Base-by-base conservation (phyloP, 306 rosid species). In the Begonia peltatifolia region DNA sequence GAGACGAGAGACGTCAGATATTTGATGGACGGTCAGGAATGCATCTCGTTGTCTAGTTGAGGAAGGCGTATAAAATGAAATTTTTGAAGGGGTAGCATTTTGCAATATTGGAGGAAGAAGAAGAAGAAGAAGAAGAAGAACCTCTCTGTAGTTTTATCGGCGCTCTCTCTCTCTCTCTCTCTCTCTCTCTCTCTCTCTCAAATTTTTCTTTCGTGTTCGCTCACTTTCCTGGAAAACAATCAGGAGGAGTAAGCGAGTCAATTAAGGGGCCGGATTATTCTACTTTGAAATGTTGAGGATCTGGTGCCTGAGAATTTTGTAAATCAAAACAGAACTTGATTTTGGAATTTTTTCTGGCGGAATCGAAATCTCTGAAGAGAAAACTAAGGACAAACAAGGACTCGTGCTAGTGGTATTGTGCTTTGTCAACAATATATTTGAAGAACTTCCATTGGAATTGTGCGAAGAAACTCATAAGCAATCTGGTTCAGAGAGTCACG, bases 141-240 rank as follows among this genome's bases (percentile, higher is more conserved):
- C n/a, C 36, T 6, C 36, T 30, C 36, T 30, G 36, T 30, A 30
- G 36, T 30, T 30, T 30, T 30, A 30, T 30, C 36, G 36, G 36
- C 36, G 36, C 36, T 30, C 36, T 4, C 36, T n/a, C 2, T 30
- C 36, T 30, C 36, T 30, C 47, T 44, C 47, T 44, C 47, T 44
- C 47, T 44, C 47, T 44, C 47, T 44, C 47, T 44, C 47, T 44
- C 47, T 44, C n/a, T n/a, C n/a, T n/a, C n/a, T n/a, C n/a, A n/a
- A n/a, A n/a, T n/a, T n/a, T n/a, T n/a, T n/a, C n/a, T 6, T 44
- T 11, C 47, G 0, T 44, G 47, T 1, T 44, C 14, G 12, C 47
- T 11, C 12, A 44, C 3, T 44, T 44, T 44, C 47, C n/a, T 13
- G 1, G 47, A 44, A 44, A 44, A 11, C 47, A 44, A 44, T 10